Percentiles rank a stretch among this genome's conserved stretches.
Conservation (phyloP, 2,329 filamentous ascomycete species). For the Cercospora nicotianae region DNA sequence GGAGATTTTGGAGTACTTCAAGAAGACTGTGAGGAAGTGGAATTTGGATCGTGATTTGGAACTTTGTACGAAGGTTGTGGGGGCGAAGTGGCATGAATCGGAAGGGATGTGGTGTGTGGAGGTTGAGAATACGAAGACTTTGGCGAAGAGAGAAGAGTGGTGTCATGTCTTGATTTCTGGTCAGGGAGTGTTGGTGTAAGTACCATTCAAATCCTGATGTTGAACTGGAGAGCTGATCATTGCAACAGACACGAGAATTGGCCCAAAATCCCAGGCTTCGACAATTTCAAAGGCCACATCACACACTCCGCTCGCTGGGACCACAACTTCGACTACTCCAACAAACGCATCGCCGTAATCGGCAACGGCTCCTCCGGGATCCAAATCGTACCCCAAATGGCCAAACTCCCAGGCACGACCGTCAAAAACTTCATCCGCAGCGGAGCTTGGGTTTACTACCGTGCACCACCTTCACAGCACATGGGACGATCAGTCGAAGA, state of each 20-base stretch:
- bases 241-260: neutral
- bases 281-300: conserved; percentile 39
- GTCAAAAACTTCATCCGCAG: conserved; percentile 57
- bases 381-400: conserved; percentile 47
- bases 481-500: neutral
- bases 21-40: conserved; percentile 40
- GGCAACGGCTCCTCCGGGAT: conserved; percentile 45
- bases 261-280: conserved; percentile 39
- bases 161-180: neutral
- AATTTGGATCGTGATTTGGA: conserved; percentile 42
- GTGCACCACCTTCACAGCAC: neutral
- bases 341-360: conserved; percentile 42
- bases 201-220: too few species aligned
- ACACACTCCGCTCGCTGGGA: conserved; percentile 44
- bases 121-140: neutral
- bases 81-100: conserved; percentile 17
- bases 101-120: conserved; percentile 18
- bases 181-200: neutral
- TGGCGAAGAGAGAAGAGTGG: neutral
- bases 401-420: conserved; percentile 9
- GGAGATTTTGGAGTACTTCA: conserved; percentile 46
- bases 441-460: conserved; percentile 57
- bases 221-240: neutral
- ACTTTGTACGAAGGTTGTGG: conserved; percentile 23
- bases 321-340: conserved; percentile 30